Evolutionary conservation across 2,329 filamentous ascomycete species (phyloP).

Genomic region (Fusarium abutilonis): DNA sequence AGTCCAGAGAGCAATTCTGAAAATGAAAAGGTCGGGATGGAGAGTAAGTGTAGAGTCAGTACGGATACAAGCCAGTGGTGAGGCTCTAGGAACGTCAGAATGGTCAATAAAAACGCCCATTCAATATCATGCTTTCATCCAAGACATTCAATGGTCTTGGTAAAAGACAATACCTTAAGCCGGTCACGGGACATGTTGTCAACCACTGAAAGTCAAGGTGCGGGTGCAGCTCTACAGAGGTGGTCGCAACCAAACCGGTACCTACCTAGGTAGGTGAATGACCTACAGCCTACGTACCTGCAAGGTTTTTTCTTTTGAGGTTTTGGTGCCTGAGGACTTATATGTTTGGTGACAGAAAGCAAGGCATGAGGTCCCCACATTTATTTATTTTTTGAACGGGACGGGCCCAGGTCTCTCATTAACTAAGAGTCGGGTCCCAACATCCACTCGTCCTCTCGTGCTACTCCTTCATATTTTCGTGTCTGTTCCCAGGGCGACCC

Average conservation of each 20-base stretch:
- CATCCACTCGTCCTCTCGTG: conserved; percentile 33
- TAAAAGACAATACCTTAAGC: conserved; percentile 20
- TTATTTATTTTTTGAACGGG: conserved; percentile 35
- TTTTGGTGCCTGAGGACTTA: conserved; percentile 39
- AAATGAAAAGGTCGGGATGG: background rate
- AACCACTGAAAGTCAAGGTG: conserved; percentile 10
- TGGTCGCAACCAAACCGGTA: conserved; percentile 16
- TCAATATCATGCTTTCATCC: conserved; percentile 1
- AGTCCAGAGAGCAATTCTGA: background rate
- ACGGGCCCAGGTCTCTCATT: conserved; percentile 33
- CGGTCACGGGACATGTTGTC: conserved; percentile 34
- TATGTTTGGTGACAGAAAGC: background rate
- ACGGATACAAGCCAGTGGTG: background rate
- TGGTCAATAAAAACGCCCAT: background rate
- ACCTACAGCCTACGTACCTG: background rate
- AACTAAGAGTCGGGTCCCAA: conserved; percentile 33
- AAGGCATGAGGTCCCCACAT: conserved; percentile 12
- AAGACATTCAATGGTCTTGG: conserved; percentile 1
- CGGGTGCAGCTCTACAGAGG: conserved; percentile 1
- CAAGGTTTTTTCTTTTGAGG: background rate
- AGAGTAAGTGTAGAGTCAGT: background rate
- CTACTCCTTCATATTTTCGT: conserved; percentile 44
- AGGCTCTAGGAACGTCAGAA: background rate
- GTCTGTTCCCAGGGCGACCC: conserved; percentile 46
- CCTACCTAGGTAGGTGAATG: too few species aligned